A percentile compares a stretch with the other conserved stretches of the same genome.
phyloP scores from a whole-genome alignment of 1,284 basidiomycete species.

The Heterobasidion parviporum region DNA sequence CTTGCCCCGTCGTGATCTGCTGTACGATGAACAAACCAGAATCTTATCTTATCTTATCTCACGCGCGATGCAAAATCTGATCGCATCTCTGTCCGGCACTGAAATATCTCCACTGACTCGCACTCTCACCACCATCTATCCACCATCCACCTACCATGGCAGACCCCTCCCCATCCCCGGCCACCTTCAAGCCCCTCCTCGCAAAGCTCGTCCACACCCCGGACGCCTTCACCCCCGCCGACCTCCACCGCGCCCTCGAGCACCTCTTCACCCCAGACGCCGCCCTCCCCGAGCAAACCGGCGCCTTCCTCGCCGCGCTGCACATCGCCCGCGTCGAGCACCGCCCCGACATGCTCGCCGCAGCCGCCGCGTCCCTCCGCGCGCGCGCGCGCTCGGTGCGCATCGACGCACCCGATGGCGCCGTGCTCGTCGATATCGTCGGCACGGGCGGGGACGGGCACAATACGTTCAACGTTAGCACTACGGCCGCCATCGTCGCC shows the following conservation, averaged over 20 bases:
- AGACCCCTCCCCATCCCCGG: background rate
- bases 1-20: background rate
- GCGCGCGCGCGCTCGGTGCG: conserved; percentile 55
- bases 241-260: conserved; percentile 63
- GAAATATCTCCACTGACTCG: too few species aligned
- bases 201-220: conserved; percentile 74
- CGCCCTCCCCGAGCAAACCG: conserved; percentile 64
- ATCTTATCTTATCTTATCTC: background rate
- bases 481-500: conserved; percentile 90
- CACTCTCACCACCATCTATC: too few species aligned
- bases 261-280: conserved; percentile 66
- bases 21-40: background rate
- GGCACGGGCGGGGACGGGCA: conserved; percentile 94
- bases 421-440: conserved; percentile 71
- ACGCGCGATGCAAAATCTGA: too few species aligned
- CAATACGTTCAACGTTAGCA: conserved; percentile 97
- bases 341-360: conserved; percentile 67
- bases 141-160: background rate
- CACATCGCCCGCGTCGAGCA: conserved; percentile 72
- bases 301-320: conserved; percentile 77
- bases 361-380: conserved; percentile 69
- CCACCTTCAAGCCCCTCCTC: conserved; percentile 67
- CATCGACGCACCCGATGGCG: conserved; percentile 47
- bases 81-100: too few species aligned
- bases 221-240: conserved; percentile 62